phyloP scores from a whole-genome alignment of 495 filamentous ascomycete genomes.

The Neurospora discreta region DNA sequence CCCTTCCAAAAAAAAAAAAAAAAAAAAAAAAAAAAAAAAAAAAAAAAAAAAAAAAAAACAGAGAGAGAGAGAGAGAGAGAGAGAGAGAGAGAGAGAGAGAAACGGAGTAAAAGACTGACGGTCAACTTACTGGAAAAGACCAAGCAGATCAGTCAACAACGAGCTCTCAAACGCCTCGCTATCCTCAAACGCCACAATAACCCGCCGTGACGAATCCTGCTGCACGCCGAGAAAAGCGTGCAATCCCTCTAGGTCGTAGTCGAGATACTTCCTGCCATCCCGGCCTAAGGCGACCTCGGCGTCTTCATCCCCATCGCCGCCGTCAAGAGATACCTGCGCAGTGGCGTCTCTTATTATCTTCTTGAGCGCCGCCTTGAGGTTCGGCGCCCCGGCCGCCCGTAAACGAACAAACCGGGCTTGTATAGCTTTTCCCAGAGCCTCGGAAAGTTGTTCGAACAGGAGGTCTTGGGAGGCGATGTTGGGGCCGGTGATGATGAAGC shows the following conservation, averaged over 20 bases:
- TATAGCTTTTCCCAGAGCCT: constrained; percentile 35
- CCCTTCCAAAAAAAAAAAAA: too few relatives aligned
- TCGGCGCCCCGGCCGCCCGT: constrained; percentile 65
- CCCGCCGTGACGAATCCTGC: constrained; percentile 41
- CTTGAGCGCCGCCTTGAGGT: constrained; percentile 73
- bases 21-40: too few relatives aligned
- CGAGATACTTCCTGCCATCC: constrained; percentile 61
- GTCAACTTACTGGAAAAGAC: constrained; percentile 56
- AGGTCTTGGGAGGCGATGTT: constrained; percentile 68
- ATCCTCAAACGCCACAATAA: constrained; percentile 75
- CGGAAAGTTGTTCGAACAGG: constrained; percentile 58
- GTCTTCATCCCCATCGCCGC: constrained; percentile 38
- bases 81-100: too few relatives aligned
- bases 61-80: too few relatives aligned
- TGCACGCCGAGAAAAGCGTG: constrained; percentile 47
- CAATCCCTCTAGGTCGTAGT: constrained; percentile 83
- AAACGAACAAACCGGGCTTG: constrained; percentile 54
- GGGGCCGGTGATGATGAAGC: constrained; percentile 74
- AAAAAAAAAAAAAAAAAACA: too few relatives aligned
- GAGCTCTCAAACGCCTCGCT: constrained; percentile 81
- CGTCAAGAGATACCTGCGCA: constrained; percentile 1
- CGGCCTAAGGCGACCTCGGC: constrained; percentile 36
- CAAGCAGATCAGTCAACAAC: constrained; percentile 69
- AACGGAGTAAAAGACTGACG: neutral
- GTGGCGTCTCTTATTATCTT: constrained; percentile 59